Conservation (phyloP, 164 flowering plant genomes). For the Nymphaea thermarum region DNA sequence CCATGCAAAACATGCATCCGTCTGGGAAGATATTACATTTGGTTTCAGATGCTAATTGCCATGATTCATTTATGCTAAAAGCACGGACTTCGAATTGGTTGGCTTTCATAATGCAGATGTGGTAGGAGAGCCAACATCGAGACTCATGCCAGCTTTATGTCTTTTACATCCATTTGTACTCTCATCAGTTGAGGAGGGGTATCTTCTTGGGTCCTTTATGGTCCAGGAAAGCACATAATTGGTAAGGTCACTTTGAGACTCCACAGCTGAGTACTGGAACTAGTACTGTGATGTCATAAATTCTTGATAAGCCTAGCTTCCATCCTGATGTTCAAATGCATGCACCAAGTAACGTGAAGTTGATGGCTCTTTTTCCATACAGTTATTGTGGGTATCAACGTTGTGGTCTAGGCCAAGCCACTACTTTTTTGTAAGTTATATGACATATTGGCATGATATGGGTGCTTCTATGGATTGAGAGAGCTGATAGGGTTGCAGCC, state of each 20-base stretch:
- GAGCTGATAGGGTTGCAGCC: background rate
- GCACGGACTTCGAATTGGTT: slow-evolving; percentile 97
- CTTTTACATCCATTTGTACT: slow-evolving; percentile 44
- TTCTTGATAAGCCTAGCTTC: slow-evolving; percentile 16
- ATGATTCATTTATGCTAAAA: slow-evolving; percentile 76
- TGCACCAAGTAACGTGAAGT: background rate
- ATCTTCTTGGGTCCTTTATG: slow-evolving; percentile 60
- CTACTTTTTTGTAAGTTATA: background rate
- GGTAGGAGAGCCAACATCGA: slow-evolving; percentile 21
- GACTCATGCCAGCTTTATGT: background rate
- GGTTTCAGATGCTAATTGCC: slow-evolving; percentile 68
- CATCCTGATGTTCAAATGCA: background rate
- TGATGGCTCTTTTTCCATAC: background rate
- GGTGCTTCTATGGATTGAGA: background rate
- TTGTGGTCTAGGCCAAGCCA: background rate
- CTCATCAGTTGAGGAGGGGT: slow-evolving; percentile 70
- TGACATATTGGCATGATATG: background rate
- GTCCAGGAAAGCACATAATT: slow-evolving; percentile 72
- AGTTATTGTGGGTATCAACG: background rate
- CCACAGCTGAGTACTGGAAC: slow-evolving; percentile 30
- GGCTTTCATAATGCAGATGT: slow-evolving; percentile 99
- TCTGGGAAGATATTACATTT: slow-evolving; percentile 43
- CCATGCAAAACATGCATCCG: slow-evolving; percentile 47
- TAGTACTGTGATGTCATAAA: slow-evolving; percentile 31
- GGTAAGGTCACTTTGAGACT: slow-evolving; percentile 96